A percentile compares a stretch with the other conserved stretches of the same genome.
Evolutionary conservation across 2,329 filamentous ascomycete species (phyloP).

Genomic region (Alternaria incomplexa): DNA sequence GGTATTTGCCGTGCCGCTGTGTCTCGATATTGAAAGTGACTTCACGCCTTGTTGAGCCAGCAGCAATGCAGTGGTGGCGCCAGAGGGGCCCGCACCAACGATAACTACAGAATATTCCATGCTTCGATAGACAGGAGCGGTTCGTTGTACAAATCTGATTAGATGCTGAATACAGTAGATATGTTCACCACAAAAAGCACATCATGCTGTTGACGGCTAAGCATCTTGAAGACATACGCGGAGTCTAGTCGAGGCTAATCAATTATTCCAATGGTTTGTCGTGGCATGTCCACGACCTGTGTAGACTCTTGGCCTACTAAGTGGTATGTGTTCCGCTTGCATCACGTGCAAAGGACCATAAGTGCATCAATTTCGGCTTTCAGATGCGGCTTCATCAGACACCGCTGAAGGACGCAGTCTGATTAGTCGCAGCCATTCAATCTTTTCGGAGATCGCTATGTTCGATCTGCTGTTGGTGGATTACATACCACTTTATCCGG

Average conservation of each 20-base stretch:
- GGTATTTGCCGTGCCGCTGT: slow-evolving; percentile 54
- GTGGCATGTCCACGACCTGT: neutral
- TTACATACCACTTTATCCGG: neutral
- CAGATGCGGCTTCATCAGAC: neutral
- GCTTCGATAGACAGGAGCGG: neutral
- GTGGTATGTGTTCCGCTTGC: neutral
- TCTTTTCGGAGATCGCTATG: neutral
- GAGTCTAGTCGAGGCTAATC: neutral
- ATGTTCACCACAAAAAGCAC: neutral
- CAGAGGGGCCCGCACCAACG: neutral
- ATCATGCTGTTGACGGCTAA: neutral
- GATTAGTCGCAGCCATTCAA: neutral
- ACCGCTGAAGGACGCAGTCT: neutral
- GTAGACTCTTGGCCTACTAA: neutral
- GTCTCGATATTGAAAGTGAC: neutral
- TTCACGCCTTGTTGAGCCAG: neutral
- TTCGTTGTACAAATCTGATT: neutral
- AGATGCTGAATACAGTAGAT: neutral
- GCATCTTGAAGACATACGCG: neutral
- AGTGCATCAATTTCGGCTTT: neutral
- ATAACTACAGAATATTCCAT: neutral
- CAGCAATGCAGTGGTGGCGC: neutral
- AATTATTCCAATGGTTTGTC: neutral
- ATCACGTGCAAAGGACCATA: neutral
- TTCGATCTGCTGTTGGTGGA: neutral